Conservation (phyloP, 1,284 basidiomycete species). For the Apiotrichum gamsii region DNA sequence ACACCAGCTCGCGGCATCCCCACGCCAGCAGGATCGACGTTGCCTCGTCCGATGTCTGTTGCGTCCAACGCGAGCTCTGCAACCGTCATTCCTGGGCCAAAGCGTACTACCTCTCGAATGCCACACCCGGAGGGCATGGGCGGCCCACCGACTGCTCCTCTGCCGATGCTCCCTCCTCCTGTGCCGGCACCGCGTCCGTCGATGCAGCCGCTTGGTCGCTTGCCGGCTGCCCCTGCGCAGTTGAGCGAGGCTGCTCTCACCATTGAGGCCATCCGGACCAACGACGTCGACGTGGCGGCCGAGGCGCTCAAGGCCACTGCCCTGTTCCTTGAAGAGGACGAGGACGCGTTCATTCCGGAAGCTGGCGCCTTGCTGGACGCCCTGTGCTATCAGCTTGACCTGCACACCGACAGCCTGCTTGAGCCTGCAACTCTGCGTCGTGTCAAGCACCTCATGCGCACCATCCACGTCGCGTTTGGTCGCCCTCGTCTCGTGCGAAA, state of each 20-base stretch:
- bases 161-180: too few species aligned
- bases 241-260: conserved; percentile 9
- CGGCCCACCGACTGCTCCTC: background rate
- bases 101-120: background rate
- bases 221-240: background rate
- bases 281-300: conserved; percentile 77
- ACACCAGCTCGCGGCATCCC: conserved; percentile 11
- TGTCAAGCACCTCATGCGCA: conserved; percentile 88
- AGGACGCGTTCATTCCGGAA: conserved; percentile 51
- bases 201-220: conserved; percentile 23
- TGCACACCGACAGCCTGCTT: conserved; percentile 59
- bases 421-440: conserved; percentile 75
- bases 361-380: conserved; percentile 69
- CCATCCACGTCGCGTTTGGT: conserved; percentile 38
- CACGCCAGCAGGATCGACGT: conserved; percentile 10
- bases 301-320: conserved; percentile 89
- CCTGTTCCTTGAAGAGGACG: conserved; percentile 65
- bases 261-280: conserved; percentile 46
- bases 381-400: conserved; percentile 47
- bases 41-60: conserved; percentile 1
- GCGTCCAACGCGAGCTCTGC: too few species aligned
- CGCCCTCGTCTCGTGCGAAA: conserved; percentile 7
- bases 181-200: conserved; percentile 6
- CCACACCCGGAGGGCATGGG: background rate
- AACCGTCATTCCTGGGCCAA: too few species aligned